phyloP scores from a whole-genome alignment of 768 basidiomycete species.

The Termitomyces sp. region DNA sequence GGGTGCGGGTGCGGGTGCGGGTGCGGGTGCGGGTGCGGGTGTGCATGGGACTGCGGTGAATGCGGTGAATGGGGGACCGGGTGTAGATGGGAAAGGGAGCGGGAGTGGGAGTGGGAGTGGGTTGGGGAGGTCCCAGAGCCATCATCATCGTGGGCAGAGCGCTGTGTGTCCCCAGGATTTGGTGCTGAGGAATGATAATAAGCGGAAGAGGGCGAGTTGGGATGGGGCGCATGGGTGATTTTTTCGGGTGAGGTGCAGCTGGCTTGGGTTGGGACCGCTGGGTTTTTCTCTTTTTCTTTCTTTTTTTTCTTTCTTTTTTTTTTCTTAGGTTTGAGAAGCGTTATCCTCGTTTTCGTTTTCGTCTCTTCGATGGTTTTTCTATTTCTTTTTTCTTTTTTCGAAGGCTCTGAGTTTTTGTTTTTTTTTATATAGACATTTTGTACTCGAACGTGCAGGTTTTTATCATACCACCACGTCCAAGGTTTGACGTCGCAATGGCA shows the following conservation, averaged over 20 bases:
- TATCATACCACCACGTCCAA: not conserved
- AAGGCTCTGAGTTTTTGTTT: too few relatives aligned
- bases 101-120: not conserved
- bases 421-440: not conserved
- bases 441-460: not conserved
- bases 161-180: slow-evolving; percentile 39
- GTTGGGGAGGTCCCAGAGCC: slow-evolving; percentile 16
- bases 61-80: slow-evolving; percentile 14
- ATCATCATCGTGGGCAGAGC: slow-evolving; percentile 43
- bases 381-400: too few relatives aligned
- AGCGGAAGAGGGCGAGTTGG: slow-evolving; percentile 43
- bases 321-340: too few relatives aligned
- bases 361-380: too few relatives aligned
- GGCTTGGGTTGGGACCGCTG: too few relatives aligned
- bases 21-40: too few relatives aligned
- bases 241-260: too few relatives aligned
- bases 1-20: too few relatives aligned
- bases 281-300: too few relatives aligned
- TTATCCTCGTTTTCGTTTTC: too few relatives aligned
- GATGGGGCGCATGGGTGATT: slow-evolving; percentile 26
- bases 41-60: slow-evolving; percentile 7
- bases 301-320: too few relatives aligned
- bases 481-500: not conserved
- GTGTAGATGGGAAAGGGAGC: not conserved
- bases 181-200: slow-evolving; percentile 25